These are phyloP conservation scores for Phytopythium helicoides DNA, from an alignment of 352 stramenopile species.

Conservation along the genomic window DNA sequence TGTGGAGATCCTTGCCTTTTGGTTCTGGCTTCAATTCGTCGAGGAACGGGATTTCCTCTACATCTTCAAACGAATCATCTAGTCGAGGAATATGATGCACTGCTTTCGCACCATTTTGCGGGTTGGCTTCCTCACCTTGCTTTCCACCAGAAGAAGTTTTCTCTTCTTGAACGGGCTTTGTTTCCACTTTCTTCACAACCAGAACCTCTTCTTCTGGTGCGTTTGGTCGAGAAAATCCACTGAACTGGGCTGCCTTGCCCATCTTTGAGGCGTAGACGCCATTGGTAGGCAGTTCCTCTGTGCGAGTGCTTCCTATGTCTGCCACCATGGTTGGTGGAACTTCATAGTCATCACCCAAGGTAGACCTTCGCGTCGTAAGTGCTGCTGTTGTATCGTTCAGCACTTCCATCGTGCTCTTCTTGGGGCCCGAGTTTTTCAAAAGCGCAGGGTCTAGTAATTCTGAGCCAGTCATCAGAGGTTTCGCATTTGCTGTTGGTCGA, in stretches of 20 bases:
- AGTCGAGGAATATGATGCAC: slow-evolving; percentile 19
- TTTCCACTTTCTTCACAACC: slow-evolving; percentile 60
- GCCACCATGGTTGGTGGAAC: background rate
- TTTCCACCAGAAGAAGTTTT: background rate
- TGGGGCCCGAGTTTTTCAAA: slow-evolving; percentile 26
- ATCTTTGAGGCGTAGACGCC: slow-evolving; percentile 32
- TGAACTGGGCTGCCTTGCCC: slow-evolving; percentile 55
- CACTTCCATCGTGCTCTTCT: slow-evolving; percentile 74
- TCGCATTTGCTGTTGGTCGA: background rate
- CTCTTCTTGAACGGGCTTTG: slow-evolving; percentile 24
- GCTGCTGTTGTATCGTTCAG: slow-evolving; percentile 55
- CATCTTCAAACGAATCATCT: slow-evolving; percentile 70
- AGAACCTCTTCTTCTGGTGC: slow-evolving; percentile 69
- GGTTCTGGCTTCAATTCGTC: slow-evolving; percentile 49
- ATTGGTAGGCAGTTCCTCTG: slow-evolving; percentile 6
- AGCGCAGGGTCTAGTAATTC: slow-evolving; percentile 1
- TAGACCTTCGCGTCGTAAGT: slow-evolving; percentile 22
- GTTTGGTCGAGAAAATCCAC: slow-evolving; percentile 42
- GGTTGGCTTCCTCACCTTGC: slow-evolving; percentile 7
- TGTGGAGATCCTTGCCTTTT: slow-evolving; percentile 14
- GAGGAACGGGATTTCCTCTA: slow-evolving; percentile 79
- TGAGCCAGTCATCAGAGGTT: too few relatives aligned
- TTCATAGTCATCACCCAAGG: slow-evolving; percentile 2
- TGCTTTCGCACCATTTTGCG: slow-evolving; percentile 11
- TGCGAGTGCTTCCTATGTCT: background rate